Percentiles rank a stretch among this genome's conserved stretches.
phyloP scores from a whole-genome alignment of 73 alveolate genomes.

The Paramecium biaurelia region DNA sequence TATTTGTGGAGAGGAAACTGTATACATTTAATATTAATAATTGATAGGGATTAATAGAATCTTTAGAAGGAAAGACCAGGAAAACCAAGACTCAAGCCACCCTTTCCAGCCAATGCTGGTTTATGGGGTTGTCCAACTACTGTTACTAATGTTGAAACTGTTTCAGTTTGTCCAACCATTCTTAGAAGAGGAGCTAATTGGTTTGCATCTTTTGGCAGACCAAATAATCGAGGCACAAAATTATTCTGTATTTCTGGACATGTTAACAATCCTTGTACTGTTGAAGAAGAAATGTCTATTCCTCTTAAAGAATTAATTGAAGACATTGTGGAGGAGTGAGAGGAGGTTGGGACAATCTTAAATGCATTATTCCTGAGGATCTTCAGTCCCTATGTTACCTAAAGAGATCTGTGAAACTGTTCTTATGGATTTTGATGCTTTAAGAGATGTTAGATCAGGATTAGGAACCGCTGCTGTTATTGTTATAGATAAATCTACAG shows the following conservation, averaged over 20 bases:
- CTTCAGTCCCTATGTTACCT: constrained; percentile 88
- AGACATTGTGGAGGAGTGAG: constrained; percentile 92
- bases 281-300: constrained; percentile 89
- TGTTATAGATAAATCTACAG: constrained; percentile 90
- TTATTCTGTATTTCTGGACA: constrained; percentile 88
- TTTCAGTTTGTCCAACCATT: constrained; percentile 89
- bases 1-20: constrained; percentile 92
- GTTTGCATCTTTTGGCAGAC: constrained; percentile 87
- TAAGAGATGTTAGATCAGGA: constrained; percentile 83
- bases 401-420: constrained; percentile 80
- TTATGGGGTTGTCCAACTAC: constrained; percentile 92
- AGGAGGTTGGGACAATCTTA: constrained; percentile 92
- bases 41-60: constrained; percentile 84
- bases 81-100: constrained; percentile 91
- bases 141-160: constrained; percentile 91
- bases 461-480: constrained; percentile 96
- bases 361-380: constrained; percentile 89
- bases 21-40: constrained; percentile 67
- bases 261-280: constrained; percentile 90
- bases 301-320: constrained; percentile 87
- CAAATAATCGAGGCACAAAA: constrained; percentile 85
- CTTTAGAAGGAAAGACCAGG: constrained; percentile 92
- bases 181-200: constrained; percentile 89
- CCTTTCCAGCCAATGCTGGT: constrained; percentile 94
- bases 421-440: constrained; percentile 91